A percentile compares a stretch with the other conserved stretches of the same genome.
These are phyloP conservation scores for Thermothelomyces thermophilus DNA, from an alignment of 2,329 filamentous ascomycete species.

Conservation along the genomic window DNA sequence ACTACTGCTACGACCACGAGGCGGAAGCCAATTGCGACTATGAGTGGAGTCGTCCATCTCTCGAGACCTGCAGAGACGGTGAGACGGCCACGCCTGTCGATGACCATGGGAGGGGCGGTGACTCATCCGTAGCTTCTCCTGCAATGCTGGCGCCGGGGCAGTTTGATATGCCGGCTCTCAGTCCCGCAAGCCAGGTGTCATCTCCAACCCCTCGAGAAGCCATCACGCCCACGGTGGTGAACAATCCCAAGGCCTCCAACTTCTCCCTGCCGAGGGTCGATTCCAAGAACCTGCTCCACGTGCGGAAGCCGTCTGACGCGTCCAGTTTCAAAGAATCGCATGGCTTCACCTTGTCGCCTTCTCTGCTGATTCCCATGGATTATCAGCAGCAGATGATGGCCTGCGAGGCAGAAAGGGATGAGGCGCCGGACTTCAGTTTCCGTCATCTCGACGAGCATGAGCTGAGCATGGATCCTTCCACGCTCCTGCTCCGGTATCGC, in stretches of 20 bases:
- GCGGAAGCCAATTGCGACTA: conserved; percentile 61
- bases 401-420: conserved; percentile 31
- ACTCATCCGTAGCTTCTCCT: conserved; percentile 20
- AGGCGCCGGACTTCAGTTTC: conserved; percentile 31
- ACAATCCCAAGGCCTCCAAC: conserved; percentile 38
- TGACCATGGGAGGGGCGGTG: conserved; percentile 11
- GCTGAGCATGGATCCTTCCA: conserved; percentile 30
- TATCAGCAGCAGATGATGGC: conserved; percentile 49
- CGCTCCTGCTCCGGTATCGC: conserved; percentile 36
- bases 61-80: conserved; percentile 38
- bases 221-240: conserved; percentile 36
- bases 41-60: conserved; percentile 54
- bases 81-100: conserved; percentile 26
- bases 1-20: conserved; percentile 65
- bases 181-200: conserved; percentile 43
- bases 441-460: conserved; percentile 33
- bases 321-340: conserved; percentile 54
- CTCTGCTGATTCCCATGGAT: conserved; percentile 55
- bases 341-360: conserved; percentile 54
- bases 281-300: conserved; percentile 30
- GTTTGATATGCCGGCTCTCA: conserved; percentile 42
- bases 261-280: conserved; percentile 45
- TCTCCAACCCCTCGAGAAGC: conserved; percentile 37
- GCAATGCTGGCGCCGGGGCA: conserved; percentile 29
- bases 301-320: conserved; percentile 40